Conservation (phyloP, 345 rosid species). For the Lepidium sativum region DNA sequence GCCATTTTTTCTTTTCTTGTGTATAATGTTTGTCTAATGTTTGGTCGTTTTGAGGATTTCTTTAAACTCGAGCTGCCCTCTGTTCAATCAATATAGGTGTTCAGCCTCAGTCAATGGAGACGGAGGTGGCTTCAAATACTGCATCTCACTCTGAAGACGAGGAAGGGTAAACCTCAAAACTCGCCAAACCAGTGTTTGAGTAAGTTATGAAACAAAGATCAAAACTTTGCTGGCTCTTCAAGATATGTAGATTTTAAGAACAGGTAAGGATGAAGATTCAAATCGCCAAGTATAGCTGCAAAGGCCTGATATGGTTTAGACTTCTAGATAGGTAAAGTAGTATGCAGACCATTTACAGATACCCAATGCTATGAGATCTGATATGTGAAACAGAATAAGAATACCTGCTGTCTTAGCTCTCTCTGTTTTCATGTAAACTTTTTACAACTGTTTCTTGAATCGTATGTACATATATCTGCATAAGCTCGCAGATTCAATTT, state of each 20-base stretch:
- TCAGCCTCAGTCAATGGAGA: slow-evolving; percentile 30
- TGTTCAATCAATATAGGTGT: slow-evolving; percentile 28
- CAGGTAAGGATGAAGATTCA: not conserved
- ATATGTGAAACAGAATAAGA: slow-evolving; percentile 10
- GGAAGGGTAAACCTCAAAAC: slow-evolving; percentile 30
- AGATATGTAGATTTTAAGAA: slow-evolving; percentile 13
- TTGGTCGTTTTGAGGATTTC: not conserved
- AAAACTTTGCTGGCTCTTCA: slow-evolving; percentile 12
- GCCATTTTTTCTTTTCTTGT: not conserved
- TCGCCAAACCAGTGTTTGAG: slow-evolving; percentile 14
- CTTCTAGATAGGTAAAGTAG: slow-evolving; percentile 15
- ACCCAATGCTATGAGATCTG: slow-evolving; percentile 12
- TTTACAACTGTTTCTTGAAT: not conserved
- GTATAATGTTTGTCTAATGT: not conserved
- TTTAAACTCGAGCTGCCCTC: not conserved
- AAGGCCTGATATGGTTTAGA: slow-evolving; percentile 16
- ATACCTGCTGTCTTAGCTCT: slow-evolving; percentile 5
- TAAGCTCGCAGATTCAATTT: slow-evolving; percentile 2
- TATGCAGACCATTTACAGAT: slow-evolving; percentile 11
- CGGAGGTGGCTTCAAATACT: slow-evolving; percentile 17
- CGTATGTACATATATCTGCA: slow-evolving; percentile 7
- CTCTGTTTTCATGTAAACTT: slow-evolving; percentile 16
- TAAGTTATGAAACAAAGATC: slow-evolving; percentile 3
- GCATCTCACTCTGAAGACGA: slow-evolving; percentile 47
- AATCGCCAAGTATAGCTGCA: not conserved